Evolutionary conservation across 169 alveolate species (phyloP), one percentile per base, ranked within the genome.

Genomic region (Perkinsus marinus): DNA sequence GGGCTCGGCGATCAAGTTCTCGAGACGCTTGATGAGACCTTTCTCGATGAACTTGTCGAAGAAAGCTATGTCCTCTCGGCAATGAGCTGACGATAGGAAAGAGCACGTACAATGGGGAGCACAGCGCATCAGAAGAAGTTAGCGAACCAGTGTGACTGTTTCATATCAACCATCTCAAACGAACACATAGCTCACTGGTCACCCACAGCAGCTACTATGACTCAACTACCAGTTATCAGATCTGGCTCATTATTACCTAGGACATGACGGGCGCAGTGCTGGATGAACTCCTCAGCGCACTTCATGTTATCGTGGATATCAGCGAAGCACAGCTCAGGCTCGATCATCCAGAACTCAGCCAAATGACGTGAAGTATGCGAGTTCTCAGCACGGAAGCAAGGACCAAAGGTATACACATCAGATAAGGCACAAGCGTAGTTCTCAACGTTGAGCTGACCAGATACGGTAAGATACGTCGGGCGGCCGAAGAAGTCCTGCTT

Each of bases 311-410:
- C 99, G 39, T 94, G 95, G 17, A 79, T 47, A 34, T 39, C 30
- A 98, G 98, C 95, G 97, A 98, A 46, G 97, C 99, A 94, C 95
- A 97, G 94, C 96, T 99, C 99, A 22, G 99, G 99, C 94, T 99
- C 99, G 43, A 99, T 98, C 99, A 99, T 99, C 99, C 99, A 99
- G 95, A 99, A 99, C 94, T 99, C 99, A 13, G 99, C 99, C 79
- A 98, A 94, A 94, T 98, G 99, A 92, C 99, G 95, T 37, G 97
- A 92, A 0, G 99, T 98, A 93, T 98, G 99, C 39, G 99, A 98
- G 94, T 97, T 97, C 94, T 99, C 99, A 2, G 99, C 99, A 94
- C 99, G 95, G 96, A 99, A 99, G 2, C 99, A 98, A 0, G 99
- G 99, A 0, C 99, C 99, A 93, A 99, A 99, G 0, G 98, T 98